Evolutionary conservation across 1,139 yeast genomes (phyloP).

Genomic region (Blastobotrys malaysiensis): DNA sequence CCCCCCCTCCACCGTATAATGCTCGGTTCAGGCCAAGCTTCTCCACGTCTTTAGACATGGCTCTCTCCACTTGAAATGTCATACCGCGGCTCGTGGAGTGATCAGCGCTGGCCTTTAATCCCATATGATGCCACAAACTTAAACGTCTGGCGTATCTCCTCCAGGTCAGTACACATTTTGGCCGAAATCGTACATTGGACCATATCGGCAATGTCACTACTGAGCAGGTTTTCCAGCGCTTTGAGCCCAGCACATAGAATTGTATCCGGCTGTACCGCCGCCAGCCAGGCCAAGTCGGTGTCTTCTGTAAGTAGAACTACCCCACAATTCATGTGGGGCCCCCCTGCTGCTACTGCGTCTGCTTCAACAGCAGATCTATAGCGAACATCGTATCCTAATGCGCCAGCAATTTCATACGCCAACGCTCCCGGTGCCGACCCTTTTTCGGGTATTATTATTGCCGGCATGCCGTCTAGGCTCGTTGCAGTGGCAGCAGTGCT

Average conservation of each 20-base stretch:
- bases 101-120: no score
- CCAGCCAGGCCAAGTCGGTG: background rate
- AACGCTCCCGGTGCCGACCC: background rate
- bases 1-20: background rate
- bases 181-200: background rate
- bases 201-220: no score
- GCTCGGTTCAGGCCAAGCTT: background rate
- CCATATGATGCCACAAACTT: background rate
- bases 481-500: background rate
- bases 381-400: background rate
- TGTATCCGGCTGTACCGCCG: background rate
- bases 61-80: background rate
- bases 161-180: background rate
- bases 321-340: background rate
- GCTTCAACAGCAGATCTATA: no score
- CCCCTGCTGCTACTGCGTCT: background rate
- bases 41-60: background rate
- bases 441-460: background rate
- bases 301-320: background rate
- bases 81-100: background rate
- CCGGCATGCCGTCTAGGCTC: background rate
- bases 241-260: background rate
- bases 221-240: no score
- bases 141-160: background rate
- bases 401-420: background rate